Conservation (phyloP, 1,284 basidiomycete genomes). For the Heterobasidion annosum region DNA sequence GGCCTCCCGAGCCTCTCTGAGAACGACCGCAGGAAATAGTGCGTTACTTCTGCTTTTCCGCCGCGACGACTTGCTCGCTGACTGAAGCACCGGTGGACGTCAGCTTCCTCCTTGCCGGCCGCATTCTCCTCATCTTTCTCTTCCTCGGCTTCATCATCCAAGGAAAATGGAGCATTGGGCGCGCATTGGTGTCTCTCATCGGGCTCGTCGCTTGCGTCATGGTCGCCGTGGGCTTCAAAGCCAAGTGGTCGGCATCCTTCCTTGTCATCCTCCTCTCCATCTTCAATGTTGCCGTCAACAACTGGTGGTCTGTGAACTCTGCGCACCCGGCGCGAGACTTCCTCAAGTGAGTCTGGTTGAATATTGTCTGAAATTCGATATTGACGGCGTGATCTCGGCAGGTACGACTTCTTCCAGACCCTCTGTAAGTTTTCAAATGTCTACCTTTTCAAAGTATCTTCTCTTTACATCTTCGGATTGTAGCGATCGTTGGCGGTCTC, state of each 20-base stretch:
- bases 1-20: conserved; percentile 89
- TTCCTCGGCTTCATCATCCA: conserved; percentile 98
- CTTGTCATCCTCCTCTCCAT: conserved; percentile 85
- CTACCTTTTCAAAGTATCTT: neutral
- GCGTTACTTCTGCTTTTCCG: conserved; percentile 22
- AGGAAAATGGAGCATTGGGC: conserved; percentile 82
- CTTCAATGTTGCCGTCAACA: conserved; percentile 99
- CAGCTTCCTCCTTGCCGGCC: conserved; percentile 94
- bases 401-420: conserved; percentile 93
- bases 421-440: conserved; percentile 50
- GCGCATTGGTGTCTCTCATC: conserved; percentile 80
- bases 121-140: conserved; percentile 96
- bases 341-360: conserved; percentile 60
- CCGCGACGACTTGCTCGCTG: neutral
- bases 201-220: conserved; percentile 91
- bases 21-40: conserved; percentile 98
- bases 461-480: conserved; percentile 15
- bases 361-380: neutral
- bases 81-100: neutral
- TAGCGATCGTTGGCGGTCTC: conserved; percentile 95
- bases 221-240: conserved; percentile 99
- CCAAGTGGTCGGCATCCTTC: conserved; percentile 98
- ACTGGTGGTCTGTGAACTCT: conserved; percentile 96
- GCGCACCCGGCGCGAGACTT: conserved; percentile 96
- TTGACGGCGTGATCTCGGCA: conserved; percentile 19